These are phyloP conservation scores for Aspergillus puulaauensis DNA, from an alignment of 2,329 filamentous ascomycete species.

Conservation along the genomic window DNA sequence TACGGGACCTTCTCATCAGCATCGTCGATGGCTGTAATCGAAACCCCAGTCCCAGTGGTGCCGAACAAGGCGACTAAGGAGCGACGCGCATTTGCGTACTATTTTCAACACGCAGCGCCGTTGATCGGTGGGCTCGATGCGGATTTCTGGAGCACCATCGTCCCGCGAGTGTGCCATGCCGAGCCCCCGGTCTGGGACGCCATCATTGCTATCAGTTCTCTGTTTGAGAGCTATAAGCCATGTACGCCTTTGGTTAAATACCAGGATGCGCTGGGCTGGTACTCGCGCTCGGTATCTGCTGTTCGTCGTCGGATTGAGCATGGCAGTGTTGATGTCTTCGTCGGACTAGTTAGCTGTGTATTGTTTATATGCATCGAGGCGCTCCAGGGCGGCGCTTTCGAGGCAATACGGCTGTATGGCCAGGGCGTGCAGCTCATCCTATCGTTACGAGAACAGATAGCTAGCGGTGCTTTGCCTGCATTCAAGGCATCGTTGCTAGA, in stretches of 20 bases:
- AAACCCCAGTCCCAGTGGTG: conserved; percentile 17
- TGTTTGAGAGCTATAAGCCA: conserved; percentile 31
- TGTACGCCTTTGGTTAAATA: conserved; percentile 17
- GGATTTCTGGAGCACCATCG: conserved; percentile 36
- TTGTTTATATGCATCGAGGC: conserved; percentile 36
- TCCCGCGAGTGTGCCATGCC: conserved; percentile 35
- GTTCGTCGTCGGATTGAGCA: conserved; percentile 25
- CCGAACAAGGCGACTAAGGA: conserved; percentile 31
- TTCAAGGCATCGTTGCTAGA: conserved; percentile 22
- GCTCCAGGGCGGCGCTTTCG: conserved; percentile 23
- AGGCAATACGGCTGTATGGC: conserved; percentile 26
- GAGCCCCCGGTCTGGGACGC: conserved; percentile 42
- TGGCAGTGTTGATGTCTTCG: conserved; percentile 22
- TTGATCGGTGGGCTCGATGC: conserved; percentile 34
- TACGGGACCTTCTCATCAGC: conserved; percentile 8
- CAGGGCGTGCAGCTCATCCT: conserved; percentile 27
- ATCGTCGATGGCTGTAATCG: neutral
- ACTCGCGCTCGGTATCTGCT: conserved; percentile 29
- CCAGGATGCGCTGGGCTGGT: conserved; percentile 31
- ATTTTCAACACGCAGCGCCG: conserved; percentile 32
- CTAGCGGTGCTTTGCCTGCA: conserved; percentile 9
- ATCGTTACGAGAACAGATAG: conserved; percentile 19
- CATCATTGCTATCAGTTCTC: conserved; percentile 36
- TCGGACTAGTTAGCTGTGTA: conserved; percentile 31
- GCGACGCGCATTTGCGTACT: conserved; percentile 39